Conservation (phyloP, 2,329 filamentous ascomycete genomes). For the Colletotrichum sp. region DNA sequence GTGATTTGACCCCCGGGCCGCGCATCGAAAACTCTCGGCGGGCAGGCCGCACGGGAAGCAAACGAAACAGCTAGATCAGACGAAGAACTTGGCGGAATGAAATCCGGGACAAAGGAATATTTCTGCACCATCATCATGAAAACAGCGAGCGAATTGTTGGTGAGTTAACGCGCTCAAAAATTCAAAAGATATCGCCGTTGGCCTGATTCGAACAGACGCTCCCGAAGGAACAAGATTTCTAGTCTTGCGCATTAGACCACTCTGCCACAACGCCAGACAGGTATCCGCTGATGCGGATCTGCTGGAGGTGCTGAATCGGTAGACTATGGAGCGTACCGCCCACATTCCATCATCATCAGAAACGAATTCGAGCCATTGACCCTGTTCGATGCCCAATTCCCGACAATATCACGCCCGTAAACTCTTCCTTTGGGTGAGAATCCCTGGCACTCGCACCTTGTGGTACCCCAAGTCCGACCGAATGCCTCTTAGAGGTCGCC, state of each 20-base stretch:
- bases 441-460: background rate
- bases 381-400: background rate
- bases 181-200: conserved; percentile 8
- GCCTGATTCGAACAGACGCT: conserved; percentile 23
- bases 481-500: background rate
- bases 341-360: background rate
- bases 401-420: background rate
- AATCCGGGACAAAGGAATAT: too few species aligned
- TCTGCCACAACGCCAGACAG: conserved; percentile 17
- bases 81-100: background rate
- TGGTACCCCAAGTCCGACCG: too few species aligned
- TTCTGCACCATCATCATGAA: too few species aligned
- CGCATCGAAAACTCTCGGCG: background rate
- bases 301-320: rapidly evolving
- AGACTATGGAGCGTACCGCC: rapidly evolving
- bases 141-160: too few species aligned
- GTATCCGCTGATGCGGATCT: background rate
- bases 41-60: background rate
- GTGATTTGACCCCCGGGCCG: background rate
- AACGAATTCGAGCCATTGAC: rapidly evolving
- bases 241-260: conserved; percentile 23
- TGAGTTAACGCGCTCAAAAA: too few species aligned
- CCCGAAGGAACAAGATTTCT: conserved; percentile 23
- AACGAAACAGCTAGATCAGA: background rate
- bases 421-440: background rate